Conservation (phyloP, 2,329 filamentous ascomycete genomes). For the Alternaria dauci region DNA sequence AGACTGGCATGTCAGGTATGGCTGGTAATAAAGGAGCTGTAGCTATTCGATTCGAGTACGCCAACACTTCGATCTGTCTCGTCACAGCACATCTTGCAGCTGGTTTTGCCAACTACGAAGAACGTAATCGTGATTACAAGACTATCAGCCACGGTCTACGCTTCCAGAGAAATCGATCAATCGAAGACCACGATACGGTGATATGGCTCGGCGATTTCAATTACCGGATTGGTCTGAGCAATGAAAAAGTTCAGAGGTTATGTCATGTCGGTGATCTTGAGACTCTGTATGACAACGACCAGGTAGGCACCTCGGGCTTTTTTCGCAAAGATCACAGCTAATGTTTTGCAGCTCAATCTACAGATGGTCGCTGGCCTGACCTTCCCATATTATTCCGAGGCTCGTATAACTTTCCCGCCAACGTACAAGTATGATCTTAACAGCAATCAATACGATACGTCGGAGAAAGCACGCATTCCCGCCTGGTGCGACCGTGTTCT, state of each 20-base stretch:
- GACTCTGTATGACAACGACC: constrained; percentile 88
- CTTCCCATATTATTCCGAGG: constrained; percentile 92
- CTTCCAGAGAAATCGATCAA: constrained; percentile 89
- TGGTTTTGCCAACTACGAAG: constrained; percentile 95
- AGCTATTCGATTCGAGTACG: constrained; percentile 93
- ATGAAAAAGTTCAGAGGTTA: constrained; percentile 78
- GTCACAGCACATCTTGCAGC: constrained; percentile 96
- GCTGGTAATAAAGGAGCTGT: constrained; percentile 98
- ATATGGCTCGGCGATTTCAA: constrained; percentile 98
- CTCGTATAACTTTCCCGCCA: constrained; percentile 84
- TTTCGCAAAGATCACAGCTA: constrained; percentile 24
- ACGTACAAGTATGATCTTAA: constrained; percentile 97
- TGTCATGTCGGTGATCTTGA: constrained; percentile 77
- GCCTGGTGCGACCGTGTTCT: constrained; percentile 97
- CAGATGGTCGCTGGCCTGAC: constrained; percentile 94
- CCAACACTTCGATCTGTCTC: constrained; percentile 90
- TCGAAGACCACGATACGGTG: constrained; percentile 89
- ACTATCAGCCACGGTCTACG: constrained; percentile 87
- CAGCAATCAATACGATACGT: constrained; percentile 88
- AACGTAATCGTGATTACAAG: constrained; percentile 90
- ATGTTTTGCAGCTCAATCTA: constrained; percentile 73
- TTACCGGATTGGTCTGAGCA: constrained; percentile 87
- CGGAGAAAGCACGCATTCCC: constrained; percentile 92
- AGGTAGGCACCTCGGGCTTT: constrained; percentile 59
- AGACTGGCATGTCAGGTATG: constrained; percentile 90